phyloP scores from a whole-genome alignment of 2,329 filamentous ascomycete species.

The Coniochaeta sp. region DNA sequence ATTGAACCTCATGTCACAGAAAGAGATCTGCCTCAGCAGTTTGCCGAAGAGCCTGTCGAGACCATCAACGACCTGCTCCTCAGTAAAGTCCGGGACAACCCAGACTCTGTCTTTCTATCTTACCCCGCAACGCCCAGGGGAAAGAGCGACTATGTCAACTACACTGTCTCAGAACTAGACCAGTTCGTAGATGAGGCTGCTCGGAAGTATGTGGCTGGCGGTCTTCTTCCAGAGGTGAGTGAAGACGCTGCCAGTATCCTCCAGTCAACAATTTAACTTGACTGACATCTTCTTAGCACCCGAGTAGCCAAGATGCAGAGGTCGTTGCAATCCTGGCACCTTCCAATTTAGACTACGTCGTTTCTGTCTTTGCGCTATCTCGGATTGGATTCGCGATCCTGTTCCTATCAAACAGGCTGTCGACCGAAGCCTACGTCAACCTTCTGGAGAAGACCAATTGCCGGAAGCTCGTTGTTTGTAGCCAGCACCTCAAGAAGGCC shows the following conservation, averaged over 20 bases:
- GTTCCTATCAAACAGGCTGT: constrained; percentile 46
- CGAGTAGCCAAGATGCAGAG: constrained; percentile 11
- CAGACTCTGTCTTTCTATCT: constrained; percentile 4
- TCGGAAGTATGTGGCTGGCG: constrained; percentile 5
- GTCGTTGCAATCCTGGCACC: constrained; percentile 39
- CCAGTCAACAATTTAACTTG: too few relatives aligned
- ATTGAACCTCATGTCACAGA: background rate
- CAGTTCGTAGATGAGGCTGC: constrained; percentile 6
- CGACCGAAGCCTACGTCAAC: constrained; percentile 39
- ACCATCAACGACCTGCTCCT: constrained; percentile 7
- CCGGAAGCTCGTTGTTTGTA: constrained; percentile 19
- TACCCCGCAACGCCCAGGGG: constrained; percentile 7
- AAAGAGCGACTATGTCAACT: constrained; percentile 7
- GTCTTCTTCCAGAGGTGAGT: constrained; percentile 5
- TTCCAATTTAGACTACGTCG: constrained; percentile 43
- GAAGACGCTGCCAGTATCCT: background rate
- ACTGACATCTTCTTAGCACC: background rate
- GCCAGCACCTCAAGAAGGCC: constrained; percentile 5
- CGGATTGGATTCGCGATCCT: constrained; percentile 45
- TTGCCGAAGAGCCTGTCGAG: background rate
- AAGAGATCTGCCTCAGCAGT: background rate
- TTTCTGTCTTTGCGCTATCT: constrained; percentile 43
- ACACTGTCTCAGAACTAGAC: constrained; percentile 5
- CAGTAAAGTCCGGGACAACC: constrained; percentile 6
- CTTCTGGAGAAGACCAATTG: constrained; percentile 36